These are phyloP conservation scores for Lactifluus hygrophoroides DNA, from an alignment of 768 basidiomycete genomes.

Conservation along the genomic window DNA sequence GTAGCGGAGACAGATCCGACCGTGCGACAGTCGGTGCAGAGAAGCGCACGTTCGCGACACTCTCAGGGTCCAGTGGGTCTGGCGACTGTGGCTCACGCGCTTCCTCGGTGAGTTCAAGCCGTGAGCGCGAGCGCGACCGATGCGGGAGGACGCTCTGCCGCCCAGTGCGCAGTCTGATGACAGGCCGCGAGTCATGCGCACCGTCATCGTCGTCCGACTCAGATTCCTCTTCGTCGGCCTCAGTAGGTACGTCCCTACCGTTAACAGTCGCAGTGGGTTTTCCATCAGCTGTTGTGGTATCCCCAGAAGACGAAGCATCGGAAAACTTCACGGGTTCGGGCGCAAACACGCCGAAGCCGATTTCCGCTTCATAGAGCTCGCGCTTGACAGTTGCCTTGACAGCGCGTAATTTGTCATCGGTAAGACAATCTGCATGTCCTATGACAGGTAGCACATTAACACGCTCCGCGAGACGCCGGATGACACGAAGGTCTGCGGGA, in stretches of 20 bases:
- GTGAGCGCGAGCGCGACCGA: conserved; percentile 64
- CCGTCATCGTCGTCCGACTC: conserved; percentile 39
- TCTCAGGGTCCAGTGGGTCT: conserved; percentile 54
- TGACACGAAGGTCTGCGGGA: conserved; percentile 70
- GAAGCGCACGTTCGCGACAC: conserved; percentile 68
- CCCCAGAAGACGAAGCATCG: conserved; percentile 8
- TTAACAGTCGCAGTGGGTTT: conserved; percentile 17
- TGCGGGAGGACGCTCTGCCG: conserved; percentile 35
- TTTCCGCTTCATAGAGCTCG: conserved; percentile 54
- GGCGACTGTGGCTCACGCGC: conserved; percentile 47
- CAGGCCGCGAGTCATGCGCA: conserved; percentile 57
- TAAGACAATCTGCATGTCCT: conserved; percentile 73
- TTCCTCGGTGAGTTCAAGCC: conserved; percentile 51
- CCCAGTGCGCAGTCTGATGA: conserved; percentile 61
- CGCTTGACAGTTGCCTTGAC: conserved; percentile 67
- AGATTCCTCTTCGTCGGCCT: conserved; percentile 25
- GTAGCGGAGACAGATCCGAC: conserved; percentile 44
- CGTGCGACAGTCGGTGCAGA: conserved; percentile 62
- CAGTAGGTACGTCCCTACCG: conserved; percentile 23
- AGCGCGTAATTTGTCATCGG: conserved; percentile 61
- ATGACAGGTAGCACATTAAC: conserved; percentile 78
- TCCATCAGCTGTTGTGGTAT: neutral
- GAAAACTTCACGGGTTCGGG: conserved; percentile 29
- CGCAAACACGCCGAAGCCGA: conserved; percentile 74
- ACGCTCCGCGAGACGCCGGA: conserved; percentile 63